These are phyloP conservation scores for Pichia sp. DNA, from an alignment of 1,139 yeast genomes.

Conservation along the genomic window DNA sequence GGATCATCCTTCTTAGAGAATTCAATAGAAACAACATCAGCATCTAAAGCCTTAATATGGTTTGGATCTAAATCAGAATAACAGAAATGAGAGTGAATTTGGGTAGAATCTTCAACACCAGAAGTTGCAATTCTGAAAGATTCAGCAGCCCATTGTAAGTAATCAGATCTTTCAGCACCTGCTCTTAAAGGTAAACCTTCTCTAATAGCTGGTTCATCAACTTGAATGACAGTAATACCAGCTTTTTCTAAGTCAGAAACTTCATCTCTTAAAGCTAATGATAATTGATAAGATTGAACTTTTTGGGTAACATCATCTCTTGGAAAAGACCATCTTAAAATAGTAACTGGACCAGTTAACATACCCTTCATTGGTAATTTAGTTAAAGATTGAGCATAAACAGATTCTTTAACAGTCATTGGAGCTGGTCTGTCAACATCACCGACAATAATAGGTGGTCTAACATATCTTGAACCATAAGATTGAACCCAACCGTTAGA, in stretches of 20 bases:
- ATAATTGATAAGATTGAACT: constrained; percentile 94
- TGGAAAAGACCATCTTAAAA: constrained; percentile 99
- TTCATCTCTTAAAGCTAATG: constrained; percentile 97
- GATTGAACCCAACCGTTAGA: constrained; percentile 99
- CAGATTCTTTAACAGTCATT: constrained; percentile 98
- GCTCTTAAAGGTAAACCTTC: constrained; percentile 99
- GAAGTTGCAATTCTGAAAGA: constrained; percentile 99
- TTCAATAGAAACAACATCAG: constrained; percentile 98
- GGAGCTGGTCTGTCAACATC: constrained; percentile 98
- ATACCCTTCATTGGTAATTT: constrained; percentile 98
- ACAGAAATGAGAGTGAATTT: constrained; percentile 99
- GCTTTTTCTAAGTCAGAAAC: constrained; percentile 97
- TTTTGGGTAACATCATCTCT: constrained; percentile 95
- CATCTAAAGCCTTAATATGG: constrained; percentile 99
- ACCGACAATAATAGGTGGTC: constrained; percentile 99
- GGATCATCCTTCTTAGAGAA: constrained; percentile 99
- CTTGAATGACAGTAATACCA: constrained; percentile 96
- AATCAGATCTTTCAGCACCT: constrained; percentile 93
- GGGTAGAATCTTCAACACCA: constrained; percentile 92
- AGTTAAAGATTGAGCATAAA: constrained; percentile 96
- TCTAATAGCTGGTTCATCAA: constrained; percentile 99
- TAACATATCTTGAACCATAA: constrained; percentile 98
- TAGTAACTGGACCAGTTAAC: constrained; percentile 99
- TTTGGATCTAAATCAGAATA: constrained; percentile 99
- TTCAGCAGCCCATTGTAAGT: constrained; percentile 98